Base-by-base conservation (phyloP, 1,284 basidiomycete genomes). In the Pterula multifida region DNA sequence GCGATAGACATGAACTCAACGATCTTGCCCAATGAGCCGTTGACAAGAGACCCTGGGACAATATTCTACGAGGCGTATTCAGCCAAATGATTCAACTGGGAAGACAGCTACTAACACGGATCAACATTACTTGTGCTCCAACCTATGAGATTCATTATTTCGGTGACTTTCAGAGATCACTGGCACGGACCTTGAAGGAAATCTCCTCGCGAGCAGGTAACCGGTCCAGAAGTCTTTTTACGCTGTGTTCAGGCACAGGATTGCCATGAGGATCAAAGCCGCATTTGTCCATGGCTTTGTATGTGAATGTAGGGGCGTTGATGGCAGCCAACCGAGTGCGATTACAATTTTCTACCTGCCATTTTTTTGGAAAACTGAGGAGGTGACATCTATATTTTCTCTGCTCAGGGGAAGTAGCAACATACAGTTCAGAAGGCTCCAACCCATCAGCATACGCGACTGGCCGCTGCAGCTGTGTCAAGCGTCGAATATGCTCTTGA, bases 11-110 rank as follows among this genome's bases (percentile, higher is more conserved):
- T 13, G 23, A 47, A 47, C 6, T 47, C 45, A 23, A 47, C 23
- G 45, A 47, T 23, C 45, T 47, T 47, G 17, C 90, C 90, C 56
- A 91, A 76, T 9, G 81, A 85, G 0, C 90, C 90, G 62, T 94
- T 94, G 42, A 92, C 89, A 3, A 93, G 75, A 75, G 63, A 61
- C 76, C 91, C 78, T 85, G 91, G 75, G 48, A 72, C 63, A 19
- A 78, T 58, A 53, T 79, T 79, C 73, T 71, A 52, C 13, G 36
- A 32, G 2, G n/a, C 19, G 50, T n/a, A n/a, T n/a, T n/a, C n/a
- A n/a, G n/a, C n/a, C n/a, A n/a, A n/a, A n/a, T n/a, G n/a, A 13
- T 47, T 45, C 35, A 52, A 65, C 50, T 55, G 61, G 55, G 12
- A 63, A 58, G 4, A 11, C 48, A 36, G 28, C 28, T 17, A 24